These are phyloP conservation scores for Beta corolliflora DNA, from an alignment of 179 eudicot genomes.

Conservation along the genomic window DNA sequence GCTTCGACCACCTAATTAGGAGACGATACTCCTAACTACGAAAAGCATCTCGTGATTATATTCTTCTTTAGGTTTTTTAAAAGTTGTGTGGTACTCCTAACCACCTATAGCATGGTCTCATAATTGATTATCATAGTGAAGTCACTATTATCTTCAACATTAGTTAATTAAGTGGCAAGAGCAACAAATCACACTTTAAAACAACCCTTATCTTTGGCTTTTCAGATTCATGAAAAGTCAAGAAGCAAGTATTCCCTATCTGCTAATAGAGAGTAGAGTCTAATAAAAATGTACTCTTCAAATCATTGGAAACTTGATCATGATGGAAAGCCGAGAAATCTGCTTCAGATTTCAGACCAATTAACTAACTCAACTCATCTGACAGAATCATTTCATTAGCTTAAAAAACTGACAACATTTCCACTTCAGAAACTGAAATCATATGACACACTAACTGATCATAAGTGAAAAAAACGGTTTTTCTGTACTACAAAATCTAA, in stretches of 20 bases:
- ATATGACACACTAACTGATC: constrained; percentile 7
- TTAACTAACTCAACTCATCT: neutral
- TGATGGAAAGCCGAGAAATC: neutral
- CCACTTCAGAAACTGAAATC: constrained; percentile 18
- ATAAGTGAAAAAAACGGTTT: neutral
- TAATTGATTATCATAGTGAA: constrained; percentile 8
- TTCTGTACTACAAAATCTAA: neutral
- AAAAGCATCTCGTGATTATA: neutral
- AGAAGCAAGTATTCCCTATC: constrained; percentile 3
- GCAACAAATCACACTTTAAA: neutral
- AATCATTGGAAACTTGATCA: constrained; percentile 11
- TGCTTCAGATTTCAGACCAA: neutral
- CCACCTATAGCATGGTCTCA: neutral
- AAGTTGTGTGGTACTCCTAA: too few relatives aligned
- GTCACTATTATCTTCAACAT: neutral
- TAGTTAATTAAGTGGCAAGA: neutral
- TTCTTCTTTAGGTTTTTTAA: neutral
- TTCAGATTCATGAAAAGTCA: constrained; percentile 19
- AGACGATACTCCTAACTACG: neutral
- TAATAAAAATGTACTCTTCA: neutral
- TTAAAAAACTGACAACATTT: constrained; percentile 8
- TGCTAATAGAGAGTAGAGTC: neutral
- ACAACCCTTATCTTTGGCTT: constrained; percentile 14
- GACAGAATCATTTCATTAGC: neutral
- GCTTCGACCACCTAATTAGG: neutral